Conservation (phyloP, 768 basidiomycete species). For the Mycena albidolilacea region DNA sequence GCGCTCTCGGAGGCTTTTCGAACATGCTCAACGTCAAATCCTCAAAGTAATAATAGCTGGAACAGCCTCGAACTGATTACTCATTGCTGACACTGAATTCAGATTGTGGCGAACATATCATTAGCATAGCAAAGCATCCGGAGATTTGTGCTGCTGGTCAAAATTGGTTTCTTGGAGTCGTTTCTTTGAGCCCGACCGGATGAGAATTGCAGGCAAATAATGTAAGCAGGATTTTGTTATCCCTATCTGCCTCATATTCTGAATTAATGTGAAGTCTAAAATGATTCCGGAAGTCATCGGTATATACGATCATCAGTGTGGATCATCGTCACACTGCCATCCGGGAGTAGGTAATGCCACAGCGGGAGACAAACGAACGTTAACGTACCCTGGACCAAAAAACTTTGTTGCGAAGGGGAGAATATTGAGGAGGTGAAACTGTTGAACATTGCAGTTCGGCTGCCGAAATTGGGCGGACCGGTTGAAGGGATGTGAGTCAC, state of each 20-base stretch:
- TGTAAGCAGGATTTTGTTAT: not conserved
- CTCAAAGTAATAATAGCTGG: constrained; percentile 8
- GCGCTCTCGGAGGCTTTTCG: not conserved
- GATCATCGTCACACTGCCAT: not conserved
- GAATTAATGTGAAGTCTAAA: too few relatives aligned
- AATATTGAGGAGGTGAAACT: constrained; percentile 22
- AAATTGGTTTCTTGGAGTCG: too few relatives aligned
- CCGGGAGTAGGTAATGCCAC: not conserved
- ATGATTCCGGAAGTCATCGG: too few relatives aligned
- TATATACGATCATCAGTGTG: not conserved
- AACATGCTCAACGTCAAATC: constrained; percentile 10
- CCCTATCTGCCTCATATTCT: not conserved
- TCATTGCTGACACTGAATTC: constrained; percentile 3
- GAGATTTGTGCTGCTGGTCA: too few relatives aligned
- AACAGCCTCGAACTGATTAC: not conserved
- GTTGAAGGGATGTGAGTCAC: too few relatives aligned
- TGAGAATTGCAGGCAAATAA: too few relatives aligned
- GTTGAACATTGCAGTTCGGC: not conserved
- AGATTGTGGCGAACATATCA: not conserved
- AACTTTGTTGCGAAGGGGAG: constrained; percentile 18
- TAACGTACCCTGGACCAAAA: not conserved
- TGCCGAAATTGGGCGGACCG: too few relatives aligned
- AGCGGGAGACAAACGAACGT: not conserved
- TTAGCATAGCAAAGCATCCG: too few relatives aligned
- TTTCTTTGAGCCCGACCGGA: too few relatives aligned